A percentile compares a stretch with the other conserved stretches of the same genome.
Evolutionary conservation across 2,329 filamentous ascomycete genomes (phyloP).

Genomic region (Alternaria viburni): DNA sequence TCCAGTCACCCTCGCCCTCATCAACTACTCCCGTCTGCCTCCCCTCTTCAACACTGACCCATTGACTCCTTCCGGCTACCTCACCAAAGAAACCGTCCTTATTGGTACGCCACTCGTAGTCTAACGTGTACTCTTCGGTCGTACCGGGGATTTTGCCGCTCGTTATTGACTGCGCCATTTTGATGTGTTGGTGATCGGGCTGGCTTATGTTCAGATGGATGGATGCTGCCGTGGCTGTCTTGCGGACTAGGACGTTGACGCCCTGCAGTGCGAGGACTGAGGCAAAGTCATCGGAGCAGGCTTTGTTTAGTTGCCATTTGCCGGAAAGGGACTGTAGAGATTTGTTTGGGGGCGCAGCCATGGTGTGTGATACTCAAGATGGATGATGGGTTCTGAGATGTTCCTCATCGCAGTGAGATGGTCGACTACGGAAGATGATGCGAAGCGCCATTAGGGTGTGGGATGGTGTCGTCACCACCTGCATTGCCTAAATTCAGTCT

Average conservation of each 20-base stretch:
- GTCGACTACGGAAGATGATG: background rate
- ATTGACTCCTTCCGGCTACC: constrained; percentile 16
- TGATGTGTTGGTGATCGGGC: constrained; percentile 12
- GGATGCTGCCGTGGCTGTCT: constrained; percentile 16
- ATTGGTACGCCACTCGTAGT: constrained; percentile 22
- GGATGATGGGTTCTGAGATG: background rate
- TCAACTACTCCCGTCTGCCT: constrained; percentile 2
- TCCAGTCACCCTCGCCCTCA: constrained; percentile 9
- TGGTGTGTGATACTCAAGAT: background rate
- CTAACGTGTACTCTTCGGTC: constrained; percentile 15
- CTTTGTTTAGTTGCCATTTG: constrained; percentile 18
- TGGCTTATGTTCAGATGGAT: constrained; percentile 22
- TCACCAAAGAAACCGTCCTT: constrained; percentile 19
- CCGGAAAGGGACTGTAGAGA: constrained; percentile 16
- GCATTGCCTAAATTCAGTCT: background rate
- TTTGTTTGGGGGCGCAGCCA: constrained; percentile 15
- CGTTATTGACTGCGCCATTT: constrained; percentile 16
- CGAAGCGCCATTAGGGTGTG: background rate
- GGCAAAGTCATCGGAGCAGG: constrained; percentile 20
- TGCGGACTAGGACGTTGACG: constrained; percentile 14
- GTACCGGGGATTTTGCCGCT: constrained; percentile 19
- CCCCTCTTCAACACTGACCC: constrained; percentile 15
- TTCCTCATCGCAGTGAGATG: background rate
- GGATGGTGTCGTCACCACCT: background rate
- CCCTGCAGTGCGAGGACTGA: constrained; percentile 20